phyloP scores from a whole-genome alignment of 2,329 filamentous ascomycete genomes.

The Cryphonectria naterciae region DNA sequence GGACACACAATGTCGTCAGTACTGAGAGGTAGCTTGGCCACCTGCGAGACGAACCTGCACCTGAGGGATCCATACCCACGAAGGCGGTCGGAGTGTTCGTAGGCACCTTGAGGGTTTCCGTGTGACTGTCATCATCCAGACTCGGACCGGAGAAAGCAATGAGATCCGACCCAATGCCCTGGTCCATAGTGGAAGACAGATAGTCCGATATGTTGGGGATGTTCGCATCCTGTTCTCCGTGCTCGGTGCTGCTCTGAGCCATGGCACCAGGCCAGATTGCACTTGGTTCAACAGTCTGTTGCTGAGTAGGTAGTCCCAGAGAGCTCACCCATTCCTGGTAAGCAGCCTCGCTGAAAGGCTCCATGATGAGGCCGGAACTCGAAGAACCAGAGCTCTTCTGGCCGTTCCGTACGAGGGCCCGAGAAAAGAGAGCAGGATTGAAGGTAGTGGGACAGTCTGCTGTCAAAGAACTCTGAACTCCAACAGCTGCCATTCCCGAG shows the following conservation, averaged over 20 bases:
- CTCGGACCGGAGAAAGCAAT: slow-evolving; percentile 38
- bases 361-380: slow-evolving; percentile 34
- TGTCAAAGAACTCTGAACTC: slow-evolving; percentile 18
- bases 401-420: background rate
- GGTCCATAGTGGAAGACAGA: slow-evolving; percentile 30
- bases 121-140: slow-evolving; percentile 41
- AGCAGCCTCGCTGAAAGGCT: slow-evolving; percentile 35
- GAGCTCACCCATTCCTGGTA: slow-evolving; percentile 36
- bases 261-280: slow-evolving; percentile 28
- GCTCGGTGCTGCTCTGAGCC: slow-evolving; percentile 25
- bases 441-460: background rate
- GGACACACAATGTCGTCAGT: background rate
- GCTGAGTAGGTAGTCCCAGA: slow-evolving; percentile 19
- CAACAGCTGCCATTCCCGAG: background rate
- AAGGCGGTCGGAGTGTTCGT: slow-evolving; percentile 47
- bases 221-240: slow-evolving; percentile 45
- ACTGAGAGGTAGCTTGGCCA: background rate
- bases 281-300: slow-evolving; percentile 23
- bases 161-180: slow-evolving; percentile 30
- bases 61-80: background rate
- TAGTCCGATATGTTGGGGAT: slow-evolving; percentile 53
- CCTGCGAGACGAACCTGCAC: slow-evolving; percentile 14
- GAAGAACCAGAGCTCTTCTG: slow-evolving; percentile 24
- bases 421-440: background rate
- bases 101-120: slow-evolving; percentile 42